Evolutionary conservation across 805 yeast species (phyloP).

Genomic region (Debaryomyces hansenii): DNA sequence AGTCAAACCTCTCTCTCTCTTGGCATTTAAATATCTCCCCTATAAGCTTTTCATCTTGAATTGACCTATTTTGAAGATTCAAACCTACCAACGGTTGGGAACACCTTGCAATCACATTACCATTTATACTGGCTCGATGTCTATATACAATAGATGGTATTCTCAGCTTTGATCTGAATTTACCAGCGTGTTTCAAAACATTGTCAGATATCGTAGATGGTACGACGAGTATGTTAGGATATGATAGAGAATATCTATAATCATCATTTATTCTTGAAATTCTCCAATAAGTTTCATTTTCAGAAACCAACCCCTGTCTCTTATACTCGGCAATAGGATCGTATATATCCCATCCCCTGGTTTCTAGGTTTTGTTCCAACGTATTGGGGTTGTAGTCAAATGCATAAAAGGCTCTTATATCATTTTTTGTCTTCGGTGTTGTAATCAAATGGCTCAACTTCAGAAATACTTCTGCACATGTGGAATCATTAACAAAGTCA

Average conservation of each 20-base stretch:
- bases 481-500: constrained; percentile 60
- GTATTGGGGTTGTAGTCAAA: constrained; percentile 75
- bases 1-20: constrained; percentile 23
- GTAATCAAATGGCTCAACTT: constrained; percentile 67
- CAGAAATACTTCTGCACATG: constrained; percentile 71
- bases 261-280: constrained; percentile 60
- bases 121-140: constrained; percentile 54
- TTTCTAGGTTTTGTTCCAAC: constrained; percentile 51
- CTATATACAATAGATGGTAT: constrained; percentile 81
- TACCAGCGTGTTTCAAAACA: constrained; percentile 78
- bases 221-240: constrained; percentile 67
- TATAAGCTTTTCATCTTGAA: constrained; percentile 87
- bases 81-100: constrained; percentile 93
- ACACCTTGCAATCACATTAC: constrained; percentile 81
- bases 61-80: constrained; percentile 73
- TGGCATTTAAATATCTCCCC: constrained; percentile 71
- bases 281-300: constrained; percentile 58
- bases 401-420: constrained; percentile 60
- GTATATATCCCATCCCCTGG: constrained; percentile 73
- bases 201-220: constrained; percentile 82
- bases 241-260: constrained; percentile 70
- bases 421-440: constrained; percentile 50
- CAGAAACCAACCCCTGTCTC: constrained; percentile 63
- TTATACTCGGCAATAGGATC: constrained; percentile 61
- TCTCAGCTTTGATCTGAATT: constrained; percentile 81